phyloP scores from a whole-genome alignment of 2,329 filamentous ascomycete genomes.

The Keithomyces neogunnii region DNA sequence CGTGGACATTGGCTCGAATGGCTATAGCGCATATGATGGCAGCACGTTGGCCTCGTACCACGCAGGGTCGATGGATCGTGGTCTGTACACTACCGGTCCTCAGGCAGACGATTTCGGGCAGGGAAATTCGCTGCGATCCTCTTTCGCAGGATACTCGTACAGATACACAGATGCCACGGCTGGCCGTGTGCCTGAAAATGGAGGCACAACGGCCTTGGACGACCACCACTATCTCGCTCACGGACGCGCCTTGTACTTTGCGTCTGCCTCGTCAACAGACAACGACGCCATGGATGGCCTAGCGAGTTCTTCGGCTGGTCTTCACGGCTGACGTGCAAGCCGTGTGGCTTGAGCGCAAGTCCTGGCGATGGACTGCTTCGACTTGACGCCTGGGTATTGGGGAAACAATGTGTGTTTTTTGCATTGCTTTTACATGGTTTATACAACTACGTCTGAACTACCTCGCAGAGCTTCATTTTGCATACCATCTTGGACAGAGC shows the following conservation, averaged over 20 bases:
- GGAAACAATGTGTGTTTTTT: constrained; percentile 2
- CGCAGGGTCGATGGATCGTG: constrained; percentile 1
- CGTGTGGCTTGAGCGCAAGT: too few species aligned
- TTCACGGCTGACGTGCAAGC: not conserved
- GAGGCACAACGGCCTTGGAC: constrained; percentile 1
- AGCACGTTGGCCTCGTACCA: not conserved
- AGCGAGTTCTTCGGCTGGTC: not conserved
- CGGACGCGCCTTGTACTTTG: not conserved
- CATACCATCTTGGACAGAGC: not conserved
- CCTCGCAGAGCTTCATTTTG: not conserved
- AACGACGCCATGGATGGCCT: not conserved
- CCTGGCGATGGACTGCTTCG: too few species aligned
- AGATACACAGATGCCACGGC: constrained; percentile 19
- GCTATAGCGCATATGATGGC: constrained; percentile 2
- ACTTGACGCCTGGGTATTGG: too few species aligned
- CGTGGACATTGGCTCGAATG: not conserved
- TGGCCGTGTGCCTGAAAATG: not conserved
- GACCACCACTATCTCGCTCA: constrained; percentile 2
- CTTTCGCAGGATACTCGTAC: constrained; percentile 18
- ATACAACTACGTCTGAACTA: not conserved
- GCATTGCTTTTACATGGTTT: constrained; percentile 4
- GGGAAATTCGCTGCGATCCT: constrained; percentile 10
- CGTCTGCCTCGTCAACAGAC: not conserved
- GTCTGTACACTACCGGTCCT: constrained; percentile 9
- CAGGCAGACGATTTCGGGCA: constrained; percentile 8